phyloP scores from a whole-genome alignment of 148 eudicot species.

The Diospyros kaki region DNA sequence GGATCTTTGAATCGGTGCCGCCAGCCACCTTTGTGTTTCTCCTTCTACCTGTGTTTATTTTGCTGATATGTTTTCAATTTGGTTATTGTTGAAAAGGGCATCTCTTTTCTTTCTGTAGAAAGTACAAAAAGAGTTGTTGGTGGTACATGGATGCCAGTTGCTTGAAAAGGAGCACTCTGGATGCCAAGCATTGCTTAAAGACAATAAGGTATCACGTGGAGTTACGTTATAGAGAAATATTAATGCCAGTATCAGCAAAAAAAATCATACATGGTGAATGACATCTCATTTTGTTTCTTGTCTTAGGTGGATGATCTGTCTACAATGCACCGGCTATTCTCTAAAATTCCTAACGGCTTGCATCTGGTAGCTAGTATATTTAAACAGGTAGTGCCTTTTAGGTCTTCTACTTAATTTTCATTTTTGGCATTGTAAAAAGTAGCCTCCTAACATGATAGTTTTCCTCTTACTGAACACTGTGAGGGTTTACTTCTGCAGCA shows the following conservation, averaged over 20 bases:
- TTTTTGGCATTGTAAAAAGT: too few relatives aligned
- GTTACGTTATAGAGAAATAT: too few relatives aligned
- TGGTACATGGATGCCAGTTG: constrained; percentile 37
- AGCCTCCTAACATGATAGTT: not conserved
- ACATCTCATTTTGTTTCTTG: too few relatives aligned
- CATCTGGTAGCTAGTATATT: constrained; percentile 37
- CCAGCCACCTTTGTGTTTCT: too few relatives aligned
- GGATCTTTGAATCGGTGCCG: too few relatives aligned
- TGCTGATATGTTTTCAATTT: too few relatives aligned
- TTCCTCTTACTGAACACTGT: constrained; percentile 1
- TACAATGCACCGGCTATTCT: constrained; percentile 49
- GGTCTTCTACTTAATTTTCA: too few relatives aligned
- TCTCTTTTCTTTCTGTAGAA: constrained; percentile 23
- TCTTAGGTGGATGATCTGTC: constrained; percentile 43
- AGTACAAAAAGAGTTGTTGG: constrained; percentile 59
- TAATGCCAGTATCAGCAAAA: too few relatives aligned
- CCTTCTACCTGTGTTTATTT: too few relatives aligned
- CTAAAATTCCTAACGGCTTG: constrained; percentile 40
- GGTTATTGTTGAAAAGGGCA: too few relatives aligned
- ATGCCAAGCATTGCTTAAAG: constrained; percentile 54
- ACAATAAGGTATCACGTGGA: constrained; percentile 44
- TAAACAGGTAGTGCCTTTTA: too few relatives aligned
- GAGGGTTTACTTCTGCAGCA: constrained; percentile 38
- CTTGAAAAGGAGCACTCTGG: constrained; percentile 25
- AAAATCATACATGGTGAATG: too few relatives aligned